Evolutionary conservation across 176 grass and related monocot species (phyloP), one percentile per base, ranked within the genome.

Genomic region (Oryza longistaminata): DNA sequence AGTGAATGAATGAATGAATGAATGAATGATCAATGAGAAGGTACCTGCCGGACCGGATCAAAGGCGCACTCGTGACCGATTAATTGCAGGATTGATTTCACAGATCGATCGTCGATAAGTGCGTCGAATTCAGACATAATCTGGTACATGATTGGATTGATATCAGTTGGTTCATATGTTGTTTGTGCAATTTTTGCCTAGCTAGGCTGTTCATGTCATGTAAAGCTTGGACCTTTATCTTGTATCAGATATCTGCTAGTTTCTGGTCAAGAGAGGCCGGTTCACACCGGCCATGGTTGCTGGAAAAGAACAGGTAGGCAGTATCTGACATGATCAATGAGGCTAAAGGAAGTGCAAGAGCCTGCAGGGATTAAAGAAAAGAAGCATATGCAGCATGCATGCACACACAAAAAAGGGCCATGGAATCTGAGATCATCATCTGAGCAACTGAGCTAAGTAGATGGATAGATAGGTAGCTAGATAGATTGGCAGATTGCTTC

Each of bases 341-440:
- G 19, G 71, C 58, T 62, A 82, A 62, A 78, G 49, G 29, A 44
- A 21, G 49, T 78, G 76, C 49, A 48, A 67, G 33, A 62, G 80
- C 64, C 85, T 87, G 69, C 80, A 76, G 75, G 43, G 61, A 79
- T 66, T 87, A 90, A 92, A 88, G 66, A 90, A 89, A 89, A 89
- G 62, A 67, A 82, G 64, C 66, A 43, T 15, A 80, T 24, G 66
- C 55, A 71, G 33, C 75, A 88, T 64, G 88, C 33, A 71, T 55
- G 53, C 64, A 72, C 19, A 72, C 19, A 82, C 73, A 81, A 55
- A 90, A 82, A 82, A 82, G 71, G 85, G 68, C 64, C 48, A 78
- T 65, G 48, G 77, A 74, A 89, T 85, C 78, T 43, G 42, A 80
- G 42, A 80, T 75, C 70, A 4, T 70, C 80, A 70, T 24, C 48